Base-by-base conservation (phyloP, 2,329 filamentous ascomycete genomes). In the Alternaria novae-zelandiae region DNA sequence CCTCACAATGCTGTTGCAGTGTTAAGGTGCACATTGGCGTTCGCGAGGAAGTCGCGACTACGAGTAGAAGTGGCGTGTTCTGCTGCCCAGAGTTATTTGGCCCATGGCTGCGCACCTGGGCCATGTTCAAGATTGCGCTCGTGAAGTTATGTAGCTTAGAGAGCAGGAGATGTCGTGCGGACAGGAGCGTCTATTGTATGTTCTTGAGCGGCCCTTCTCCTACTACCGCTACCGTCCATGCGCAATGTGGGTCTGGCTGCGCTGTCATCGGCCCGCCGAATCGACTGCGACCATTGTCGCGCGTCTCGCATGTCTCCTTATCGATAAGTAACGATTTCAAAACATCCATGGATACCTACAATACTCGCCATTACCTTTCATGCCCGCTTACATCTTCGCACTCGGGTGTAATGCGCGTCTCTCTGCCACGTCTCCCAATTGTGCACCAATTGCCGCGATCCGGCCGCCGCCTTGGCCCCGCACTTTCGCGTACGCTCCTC, bases 201-300 rank as follows among this genome's bases (percentile, higher is more conserved):
- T 41, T 41, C 36, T 41, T 41, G n/a, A 41, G 8, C 36, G 36
- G 36, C 36, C 36, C 36, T 41, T 17, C 36, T 41, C 36, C 0
- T 17, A 41, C 0, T 0, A 17, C 0, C 0, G 0, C 36, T 17
- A 41, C 36, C 0, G 36, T 41, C 36, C n/a, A 41, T 41, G 36
- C 36, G 0, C 36, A 17, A 17, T 41, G 36, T 41, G 36, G 36
- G 36, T 41, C 36, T 41, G 5, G 36, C 36, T 41, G 36, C 4
- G 36, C 0, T 6, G 36, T 41, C 36, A 41, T 41, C 36, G 36
- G 36, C 36, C 36, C 36, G 36, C 36, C 36, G 36, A 41, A 36
- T 9, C 4, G 36, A 15, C 36, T 41, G 36, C 36, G 4, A 17
- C 36, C 36, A 41, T 17, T n/a, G 9, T 3, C 7, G 32, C 15